Base-by-base conservation (phyloP, 2,329 filamentous ascomycete species). In the Diaporthe velutina region DNA sequence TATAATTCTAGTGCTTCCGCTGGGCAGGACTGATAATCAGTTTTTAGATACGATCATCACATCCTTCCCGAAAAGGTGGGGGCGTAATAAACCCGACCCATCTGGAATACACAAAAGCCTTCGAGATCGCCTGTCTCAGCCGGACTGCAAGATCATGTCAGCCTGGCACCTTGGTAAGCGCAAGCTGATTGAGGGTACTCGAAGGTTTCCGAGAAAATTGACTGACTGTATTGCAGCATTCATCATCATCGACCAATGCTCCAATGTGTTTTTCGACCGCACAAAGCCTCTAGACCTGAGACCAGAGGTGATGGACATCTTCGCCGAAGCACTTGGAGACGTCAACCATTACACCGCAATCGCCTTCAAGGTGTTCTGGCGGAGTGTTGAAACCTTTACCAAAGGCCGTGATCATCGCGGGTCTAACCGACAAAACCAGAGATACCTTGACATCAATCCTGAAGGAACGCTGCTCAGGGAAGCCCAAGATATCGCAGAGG, bases 231-330 rank as follows among this genome's bases (percentile, higher is more conserved):
- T n/a, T 12, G 12, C 2, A 75, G 74, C 74, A 45, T 71, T 30
- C 15, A 64, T 75, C n/a, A 73, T 75, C 4, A 73, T 75, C 17
- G 74, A 75, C 17, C 74, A 75, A 57, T 73, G 74, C 25, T 75
- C 74, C n/a, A 73, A 70, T 15, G 74, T 75, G 4, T 75, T 75
- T 38, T 75, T 75, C 15, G 74, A 75, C 25, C 61, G 74, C 22
- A 75, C 74, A 6, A 57, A 50, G 10, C 74, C 74, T 2, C 25
- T 75, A 8, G 74, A 73, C 17, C 45, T 73, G 1, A 28, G 74
- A 4, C 74, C 74, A 1, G 74, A 75, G 17, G 71, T 75, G 9
- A 73, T 73, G 74, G 74, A 73, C 17, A 54, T 75, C 9, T 75
- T 75, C 15, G 48, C 74, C 2, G 71, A 70, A 8, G 42, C 74